Base-by-base conservation (phyloP, 768 basidiomycete genomes). In the Leccinum boreale region DNA sequence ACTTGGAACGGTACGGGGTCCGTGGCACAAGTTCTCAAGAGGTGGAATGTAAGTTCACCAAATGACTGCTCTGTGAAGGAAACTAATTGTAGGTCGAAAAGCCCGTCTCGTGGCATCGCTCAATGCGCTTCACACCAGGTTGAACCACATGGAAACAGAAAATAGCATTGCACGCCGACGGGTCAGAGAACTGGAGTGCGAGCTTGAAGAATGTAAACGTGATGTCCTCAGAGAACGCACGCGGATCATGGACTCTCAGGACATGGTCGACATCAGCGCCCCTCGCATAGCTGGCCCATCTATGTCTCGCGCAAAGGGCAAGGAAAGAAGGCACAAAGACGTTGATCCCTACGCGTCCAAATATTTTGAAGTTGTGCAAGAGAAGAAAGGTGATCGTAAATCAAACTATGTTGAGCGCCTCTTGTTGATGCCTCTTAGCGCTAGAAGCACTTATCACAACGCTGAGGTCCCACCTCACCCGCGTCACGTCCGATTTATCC, bases 181-280 rank as follows among this genome's bases (percentile, higher is more conserved):
- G 17, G 90, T 97, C n/a, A 76, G 85, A 36, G 94, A 96, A 67
- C 79, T 97, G 3, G 94, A 97, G 72, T 76, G 81, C 55, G 94
- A 96, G 68, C 79, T 97, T 6, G 92, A 96, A 60, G 81, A 82
- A 14, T 90, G 90, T 62, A 91, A 89, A 67, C 79, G 81, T n/a
- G 89, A 94, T 47, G 87, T 90, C 3, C 81, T 79, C 1, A 75
- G 78, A 55, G 90, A 93, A 67, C 81, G 89, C 14, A 85, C 85
- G 3, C 74, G 83, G 24, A 76, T 89, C 12, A 72, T 84, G 33
- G 83, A 86, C 54, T 78, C 79, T 29, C 83, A 86, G 57, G 81
- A 83, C 28, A 49, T 35, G 14, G 50, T 58, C 11, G 72, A 73
- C 46, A 17, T 58, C 23, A 62, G 63, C 17, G 28, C 50, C 7